A percentile compares a stretch with the other conserved stretches of the same genome.
phyloP scores from a whole-genome alignment of 1,284 basidiomycete genomes.

The Trametes sp. region DNA sequence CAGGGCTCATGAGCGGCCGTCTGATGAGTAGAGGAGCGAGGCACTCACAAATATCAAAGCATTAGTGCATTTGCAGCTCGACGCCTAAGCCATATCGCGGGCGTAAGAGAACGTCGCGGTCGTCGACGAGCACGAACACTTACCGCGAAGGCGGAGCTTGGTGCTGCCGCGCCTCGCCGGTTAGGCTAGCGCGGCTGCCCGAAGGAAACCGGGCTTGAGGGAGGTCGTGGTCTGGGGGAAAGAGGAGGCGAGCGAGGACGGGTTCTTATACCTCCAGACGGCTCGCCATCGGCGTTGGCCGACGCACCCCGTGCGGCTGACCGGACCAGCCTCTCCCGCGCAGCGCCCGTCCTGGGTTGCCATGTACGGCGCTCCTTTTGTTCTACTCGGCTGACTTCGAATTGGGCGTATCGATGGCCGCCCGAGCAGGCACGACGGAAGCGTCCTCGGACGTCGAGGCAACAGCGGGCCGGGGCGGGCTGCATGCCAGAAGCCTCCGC shows the following conservation, averaged over 20 bases:
- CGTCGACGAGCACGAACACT: background rate
- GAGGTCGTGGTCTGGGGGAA: slow-evolving; percentile 1
- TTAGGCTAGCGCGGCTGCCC: slow-evolving; percentile 5
- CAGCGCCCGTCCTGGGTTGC: too few relatives aligned
- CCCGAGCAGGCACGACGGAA: slow-evolving; percentile 4
- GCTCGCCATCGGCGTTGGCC: slow-evolving; percentile 10
- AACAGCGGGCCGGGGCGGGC: background rate
- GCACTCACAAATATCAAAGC: background rate
- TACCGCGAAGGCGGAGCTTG: background rate
- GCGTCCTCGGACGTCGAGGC: background rate
- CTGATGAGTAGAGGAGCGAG: background rate
- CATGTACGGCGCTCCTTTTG: slow-evolving; percentile 1
- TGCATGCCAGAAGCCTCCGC: background rate
- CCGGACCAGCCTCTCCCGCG: background rate
- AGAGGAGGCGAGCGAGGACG: slow-evolving; percentile 5
- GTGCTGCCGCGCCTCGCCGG: slow-evolving; percentile 6
- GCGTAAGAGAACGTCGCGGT: background rate
- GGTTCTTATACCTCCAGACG: slow-evolving; percentile 1
- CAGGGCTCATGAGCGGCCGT: background rate
- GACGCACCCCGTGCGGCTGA: background rate
- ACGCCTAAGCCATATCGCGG: background rate
- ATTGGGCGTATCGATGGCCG: slow-evolving; percentile 20
- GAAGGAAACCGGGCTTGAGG: slow-evolving; percentile 1
- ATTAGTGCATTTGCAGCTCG: background rate
- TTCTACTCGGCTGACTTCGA: slow-evolving; percentile 15